These are phyloP conservation scores for Lepidopterella palustris DNA, from an alignment of 495 filamentous ascomycete genomes.

Conservation along the genomic window DNA sequence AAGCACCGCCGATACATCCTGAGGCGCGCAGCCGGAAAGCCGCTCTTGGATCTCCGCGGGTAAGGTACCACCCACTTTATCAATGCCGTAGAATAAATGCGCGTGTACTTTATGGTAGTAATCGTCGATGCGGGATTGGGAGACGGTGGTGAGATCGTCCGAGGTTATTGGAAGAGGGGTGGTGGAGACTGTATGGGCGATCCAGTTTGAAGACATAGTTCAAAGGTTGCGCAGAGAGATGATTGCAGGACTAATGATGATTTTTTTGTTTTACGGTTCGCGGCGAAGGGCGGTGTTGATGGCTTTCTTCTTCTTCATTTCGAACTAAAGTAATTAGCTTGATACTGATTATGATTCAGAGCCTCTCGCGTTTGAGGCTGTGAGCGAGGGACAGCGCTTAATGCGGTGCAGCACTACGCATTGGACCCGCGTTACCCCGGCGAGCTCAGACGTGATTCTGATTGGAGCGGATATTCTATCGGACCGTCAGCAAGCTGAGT, in stretches of 20 bases:
- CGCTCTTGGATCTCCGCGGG: not conserved
- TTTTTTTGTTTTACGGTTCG: not conserved
- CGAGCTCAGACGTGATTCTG: no score
- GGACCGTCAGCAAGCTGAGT: no score
- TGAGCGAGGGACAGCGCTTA: no score
- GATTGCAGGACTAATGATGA: not conserved
- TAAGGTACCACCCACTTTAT: not conserved
- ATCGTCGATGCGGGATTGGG: not conserved
- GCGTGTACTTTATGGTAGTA: not conserved
- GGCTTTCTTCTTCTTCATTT: no score
- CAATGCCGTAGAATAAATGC: slow-evolving; percentile 1
- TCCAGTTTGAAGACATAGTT: slow-evolving; percentile 11
- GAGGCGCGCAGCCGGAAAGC: not conserved
- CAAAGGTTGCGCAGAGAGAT: not conserved
- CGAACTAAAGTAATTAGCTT: no score
- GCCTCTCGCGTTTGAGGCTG: no score
- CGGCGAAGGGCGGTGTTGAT: no score
- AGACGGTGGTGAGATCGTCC: not conserved
- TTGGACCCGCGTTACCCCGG: no score
- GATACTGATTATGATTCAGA: no score
- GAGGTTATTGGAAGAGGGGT: slow-evolving; percentile 3
- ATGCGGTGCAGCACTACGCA: no score
- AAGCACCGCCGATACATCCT: not conserved
- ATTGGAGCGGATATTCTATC: no score
- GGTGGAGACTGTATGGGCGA: not conserved